Evolutionary conservation across 2,329 filamentous ascomycete genomes (phyloP).

Genomic region (Aspergillus floridensis): DNA sequence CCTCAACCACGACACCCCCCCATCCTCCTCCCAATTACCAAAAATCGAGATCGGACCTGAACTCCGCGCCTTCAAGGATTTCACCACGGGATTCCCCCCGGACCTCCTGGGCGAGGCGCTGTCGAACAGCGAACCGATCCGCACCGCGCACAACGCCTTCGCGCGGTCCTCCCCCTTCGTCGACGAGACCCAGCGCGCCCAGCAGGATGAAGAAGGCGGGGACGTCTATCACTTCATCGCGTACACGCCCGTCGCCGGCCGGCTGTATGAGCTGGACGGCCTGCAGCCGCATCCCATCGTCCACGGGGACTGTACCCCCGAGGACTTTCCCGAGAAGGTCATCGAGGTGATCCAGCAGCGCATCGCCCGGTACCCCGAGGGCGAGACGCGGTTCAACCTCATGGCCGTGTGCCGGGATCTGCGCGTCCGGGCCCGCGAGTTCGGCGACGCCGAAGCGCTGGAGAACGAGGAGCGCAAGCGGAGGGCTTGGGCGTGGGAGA

Average conservation of each 20-base stretch:
- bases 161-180: constrained; percentile 85
- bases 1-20: constrained; percentile 68
- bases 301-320: constrained; percentile 71
- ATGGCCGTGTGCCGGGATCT: constrained; percentile 88
- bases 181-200: constrained; percentile 77
- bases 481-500: constrained; percentile 89
- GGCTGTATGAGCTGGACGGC: constrained; percentile 91
- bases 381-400: constrained; percentile 93
- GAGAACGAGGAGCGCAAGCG: constrained; percentile 80
- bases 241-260: constrained; percentile 77
- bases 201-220: constrained; percentile 70
- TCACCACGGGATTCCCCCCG: constrained; percentile 77
- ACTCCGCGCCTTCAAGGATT: constrained; percentile 78
- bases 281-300: constrained; percentile 88
- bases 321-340: constrained; percentile 74
- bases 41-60: constrained; percentile 68
- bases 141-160: constrained; percentile 85
- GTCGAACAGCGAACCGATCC: constrained; percentile 68
- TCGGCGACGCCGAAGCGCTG: constrained; percentile 77
- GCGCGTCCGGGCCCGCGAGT: constrained; percentile 70
- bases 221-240: constrained; percentile 98
- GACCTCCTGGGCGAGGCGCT: constrained; percentile 71
- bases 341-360: constrained; percentile 83
- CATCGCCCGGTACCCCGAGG: constrained; percentile 77
- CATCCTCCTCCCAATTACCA: constrained; percentile 13